Base-by-base conservation (phyloP, 2,329 filamentous ascomycete species). In the Leptographium flavum region DNA sequence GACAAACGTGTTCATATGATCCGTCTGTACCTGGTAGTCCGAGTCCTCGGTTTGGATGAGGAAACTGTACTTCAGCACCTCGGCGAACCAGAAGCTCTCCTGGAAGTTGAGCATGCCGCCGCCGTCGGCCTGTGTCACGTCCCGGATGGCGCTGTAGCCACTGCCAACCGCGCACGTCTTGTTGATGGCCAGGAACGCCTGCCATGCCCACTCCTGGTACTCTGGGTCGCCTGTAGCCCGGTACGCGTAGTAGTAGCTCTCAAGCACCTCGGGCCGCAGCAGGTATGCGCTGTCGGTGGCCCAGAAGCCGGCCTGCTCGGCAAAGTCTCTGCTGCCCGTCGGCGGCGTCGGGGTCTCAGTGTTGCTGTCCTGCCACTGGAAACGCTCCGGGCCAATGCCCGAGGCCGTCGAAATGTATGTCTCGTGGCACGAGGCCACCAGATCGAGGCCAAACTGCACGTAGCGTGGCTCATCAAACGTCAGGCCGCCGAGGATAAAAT, bases 1-100 rank as follows among this genome's bases (percentile, higher is more conserved):
- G 6, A 73, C 68, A 51, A 62, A 76, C 48, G 63, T 46, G 52
- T 71, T 72, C n/a, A 58, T 55, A 40, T 62, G 58, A 38, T 61
- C 60, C 11, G 62, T 60, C 51, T 67, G 64, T 42, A 74, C 60
- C 56, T 75, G 71, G 54, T 68, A 70, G 5, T 60, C 57, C 3
- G 69, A 76, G 28, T 85, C 81, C 58, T 60, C 65, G 0, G 74
- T 70, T 57, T 79, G 76, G 47, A 84, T 83, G 54, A 93, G 59
- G 63, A 84, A 93, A 46, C 73, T 67, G 60, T 93, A 93, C 69
- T 94, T 94, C 60, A 94, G 59, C 50, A 87, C 82, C 66, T 94
- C 87, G 0, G 87, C 86, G 60, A 93, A 87, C 67, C 83, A 80
- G 65, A 92, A 94, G 55, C 82, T 88, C 64, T 94, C 85, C 69